Conservation (phyloP, 805 yeast species). For the Starmerella apis region DNA sequence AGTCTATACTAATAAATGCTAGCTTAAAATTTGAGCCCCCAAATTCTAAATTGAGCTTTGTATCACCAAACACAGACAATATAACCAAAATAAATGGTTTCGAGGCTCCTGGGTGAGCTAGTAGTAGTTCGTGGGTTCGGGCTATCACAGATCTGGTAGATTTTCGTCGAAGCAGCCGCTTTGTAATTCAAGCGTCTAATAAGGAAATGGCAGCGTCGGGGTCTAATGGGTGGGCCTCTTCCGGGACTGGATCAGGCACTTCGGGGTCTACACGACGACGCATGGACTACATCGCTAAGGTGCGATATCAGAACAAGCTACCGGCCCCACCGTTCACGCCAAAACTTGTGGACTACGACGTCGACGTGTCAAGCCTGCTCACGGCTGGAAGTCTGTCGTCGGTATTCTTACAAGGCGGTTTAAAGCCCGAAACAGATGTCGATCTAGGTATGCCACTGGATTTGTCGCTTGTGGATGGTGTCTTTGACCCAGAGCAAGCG, state of each 20-base stretch:
- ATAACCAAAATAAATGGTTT: no score
- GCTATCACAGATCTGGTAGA: neutral
- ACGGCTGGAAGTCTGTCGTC: constrained; percentile 55
- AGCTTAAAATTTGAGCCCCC: no score
- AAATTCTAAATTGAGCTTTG: no score
- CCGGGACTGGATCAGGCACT: constrained; percentile 1
- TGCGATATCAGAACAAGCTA: constrained; percentile 71
- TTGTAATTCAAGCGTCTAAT: constrained; percentile 1
- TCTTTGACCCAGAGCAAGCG: constrained; percentile 45
- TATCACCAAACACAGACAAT: no score
- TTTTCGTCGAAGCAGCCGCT: neutral
- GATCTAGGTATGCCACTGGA: constrained; percentile 70
- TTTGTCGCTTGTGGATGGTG: constrained; percentile 52
- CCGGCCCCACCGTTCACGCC: constrained; percentile 95
- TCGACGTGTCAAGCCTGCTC: constrained; percentile 38
- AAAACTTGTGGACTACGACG: constrained; percentile 52
- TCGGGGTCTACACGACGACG: neutral
- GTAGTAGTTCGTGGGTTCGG: neutral
- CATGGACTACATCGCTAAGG: constrained; percentile 47
- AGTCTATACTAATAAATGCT: no score
- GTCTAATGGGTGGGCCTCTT: neutral
- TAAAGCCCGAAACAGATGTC: constrained; percentile 46
- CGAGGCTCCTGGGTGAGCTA: neutral
- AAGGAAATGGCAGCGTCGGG: constrained; percentile 4
- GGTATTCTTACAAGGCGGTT: constrained; percentile 19